phyloP scores from a whole-genome alignment of 2,329 filamentous ascomycete genomes.

The Claviceps fusiformis region DNA sequence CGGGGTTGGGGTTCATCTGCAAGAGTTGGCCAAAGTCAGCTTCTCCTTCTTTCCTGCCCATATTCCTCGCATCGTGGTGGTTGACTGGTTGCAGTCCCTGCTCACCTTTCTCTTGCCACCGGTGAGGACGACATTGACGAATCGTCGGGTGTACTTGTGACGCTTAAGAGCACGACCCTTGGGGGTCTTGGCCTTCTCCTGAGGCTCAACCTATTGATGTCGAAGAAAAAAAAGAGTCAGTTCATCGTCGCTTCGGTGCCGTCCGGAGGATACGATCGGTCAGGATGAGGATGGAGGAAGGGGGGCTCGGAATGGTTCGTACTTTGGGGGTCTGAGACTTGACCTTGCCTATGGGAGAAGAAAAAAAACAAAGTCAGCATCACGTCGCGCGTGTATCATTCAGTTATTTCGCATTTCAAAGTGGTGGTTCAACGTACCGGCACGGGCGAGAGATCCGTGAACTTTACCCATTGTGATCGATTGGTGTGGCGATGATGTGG shows the following conservation, averaged over 20 bases:
- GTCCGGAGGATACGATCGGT: neutral
- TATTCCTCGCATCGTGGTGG: neutral
- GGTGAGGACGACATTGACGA: constrained; percentile 95
- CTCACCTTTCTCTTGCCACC: constrained; percentile 96
- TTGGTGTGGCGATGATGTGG: constrained; percentile 23
- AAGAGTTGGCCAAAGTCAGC: constrained; percentile 12
- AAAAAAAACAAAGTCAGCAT: constrained; percentile 23
- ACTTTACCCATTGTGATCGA: constrained; percentile 71
- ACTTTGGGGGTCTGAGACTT: constrained; percentile 93
- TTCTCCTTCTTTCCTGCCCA: neutral
- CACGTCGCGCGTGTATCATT: neutral
- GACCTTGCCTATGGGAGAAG: constrained; percentile 83
- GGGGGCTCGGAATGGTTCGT: constrained; percentile 24
- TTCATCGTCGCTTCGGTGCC: constrained; percentile 13
- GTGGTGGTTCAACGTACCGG: constrained; percentile 28
- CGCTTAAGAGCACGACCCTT: constrained; percentile 98
- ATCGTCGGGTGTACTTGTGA: constrained; percentile 89
- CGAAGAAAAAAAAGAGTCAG: constrained; percentile 12
- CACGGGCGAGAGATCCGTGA: constrained; percentile 88
- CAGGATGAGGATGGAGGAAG: neutral
- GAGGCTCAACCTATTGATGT: constrained; percentile 55
- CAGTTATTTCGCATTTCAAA: too few relatives aligned
- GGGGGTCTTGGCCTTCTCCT: constrained; percentile 94
- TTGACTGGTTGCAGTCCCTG: neutral
- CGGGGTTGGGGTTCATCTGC: constrained; percentile 81